Evolutionary conservation across 2,329 filamentous ascomycete genomes (phyloP).

Genomic region (Colletotrichum somersetense): DNA sequence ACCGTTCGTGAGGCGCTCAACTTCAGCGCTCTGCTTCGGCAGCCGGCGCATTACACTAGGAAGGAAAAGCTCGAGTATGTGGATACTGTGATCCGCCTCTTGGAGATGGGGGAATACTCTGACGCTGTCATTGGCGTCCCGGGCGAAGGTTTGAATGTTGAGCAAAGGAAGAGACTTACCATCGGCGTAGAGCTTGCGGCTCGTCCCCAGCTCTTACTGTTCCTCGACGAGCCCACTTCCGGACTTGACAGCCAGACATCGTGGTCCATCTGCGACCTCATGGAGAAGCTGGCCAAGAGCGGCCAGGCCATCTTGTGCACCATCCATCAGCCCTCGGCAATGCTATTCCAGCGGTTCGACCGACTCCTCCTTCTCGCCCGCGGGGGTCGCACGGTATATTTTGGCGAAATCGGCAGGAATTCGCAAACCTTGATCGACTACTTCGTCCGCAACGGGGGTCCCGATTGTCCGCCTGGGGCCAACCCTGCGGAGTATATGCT

Average conservation of each 20-base stretch:
- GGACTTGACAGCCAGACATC: conserved; percentile 82
- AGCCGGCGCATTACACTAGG: conserved; percentile 67
- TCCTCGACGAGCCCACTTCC: conserved; percentile 84
- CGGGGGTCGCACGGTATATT: conserved; percentile 60
- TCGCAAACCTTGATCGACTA: conserved; percentile 62
- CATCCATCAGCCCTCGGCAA: conserved; percentile 43
- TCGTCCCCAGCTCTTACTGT: conserved; percentile 78
- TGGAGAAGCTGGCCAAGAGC: conserved; percentile 71
- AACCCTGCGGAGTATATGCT: conserved; percentile 68
- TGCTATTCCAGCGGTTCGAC: conserved; percentile 43
- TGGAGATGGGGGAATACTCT: conserved; percentile 70
- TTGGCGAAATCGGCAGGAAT: conserved; percentile 65
- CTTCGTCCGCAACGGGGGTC: conserved; percentile 63
- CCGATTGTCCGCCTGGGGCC: conserved; percentile 59
- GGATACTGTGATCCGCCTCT: conserved; percentile 47
- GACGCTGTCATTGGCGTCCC: conserved; percentile 77
- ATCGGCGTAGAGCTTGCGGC: conserved; percentile 85
- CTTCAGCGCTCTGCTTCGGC: conserved; percentile 76
- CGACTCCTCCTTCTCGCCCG: conserved; percentile 36
- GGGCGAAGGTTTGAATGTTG: conserved; percentile 65
- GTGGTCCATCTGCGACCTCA: conserved; percentile 78
- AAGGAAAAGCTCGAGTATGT: conserved; percentile 48
- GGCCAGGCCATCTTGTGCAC: conserved; percentile 58
- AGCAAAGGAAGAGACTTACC: conserved; percentile 70
- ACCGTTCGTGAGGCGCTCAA: conserved; percentile 73